phyloP scores from a whole-genome alignment of 441 rosid genomes.

The Aleurites moluccanus region DNA sequence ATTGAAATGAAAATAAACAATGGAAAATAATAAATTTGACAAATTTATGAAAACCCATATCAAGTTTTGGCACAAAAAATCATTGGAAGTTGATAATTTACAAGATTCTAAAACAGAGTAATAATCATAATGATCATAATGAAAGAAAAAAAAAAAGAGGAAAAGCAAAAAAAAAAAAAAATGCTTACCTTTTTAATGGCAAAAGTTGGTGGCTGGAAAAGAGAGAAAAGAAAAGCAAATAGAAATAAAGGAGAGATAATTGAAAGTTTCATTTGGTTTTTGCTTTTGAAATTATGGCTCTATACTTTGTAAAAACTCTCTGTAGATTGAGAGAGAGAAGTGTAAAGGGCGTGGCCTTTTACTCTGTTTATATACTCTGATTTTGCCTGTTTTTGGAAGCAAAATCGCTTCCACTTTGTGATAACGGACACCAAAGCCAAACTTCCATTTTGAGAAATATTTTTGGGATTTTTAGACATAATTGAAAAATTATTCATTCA shows the following conservation, averaged over 20 bases:
- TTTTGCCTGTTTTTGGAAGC: slow-evolving; percentile 15
- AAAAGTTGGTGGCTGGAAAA: slow-evolving; percentile 40
- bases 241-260: slow-evolving; percentile 27
- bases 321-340: not conserved
- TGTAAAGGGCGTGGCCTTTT: slow-evolving; percentile 24
- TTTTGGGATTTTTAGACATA: not conserved
- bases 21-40: not conserved
- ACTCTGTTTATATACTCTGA: slow-evolving; percentile 32
- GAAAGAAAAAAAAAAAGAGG: not conserved
- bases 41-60: not conserved
- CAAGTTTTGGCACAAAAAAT: not conserved
- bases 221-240: slow-evolving; percentile 33
- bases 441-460: not conserved
- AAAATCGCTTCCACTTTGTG: not conserved
- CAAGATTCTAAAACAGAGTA: slow-evolving; percentile 3
- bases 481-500: slow-evolving; percentile 6
- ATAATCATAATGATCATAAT: not conserved
- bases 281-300: not conserved
- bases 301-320: not conserved
- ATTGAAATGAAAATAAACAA: not conserved
- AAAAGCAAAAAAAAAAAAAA: not conserved
- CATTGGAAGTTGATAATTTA: not conserved
- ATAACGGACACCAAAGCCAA: not conserved
- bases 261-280: slow-evolving; percentile 36
- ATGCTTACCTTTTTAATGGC: slow-evolving; percentile 48